phyloP scores from a whole-genome alignment of 2,329 filamentous ascomycete genomes.

The Raffaelea albimanens region DNA sequence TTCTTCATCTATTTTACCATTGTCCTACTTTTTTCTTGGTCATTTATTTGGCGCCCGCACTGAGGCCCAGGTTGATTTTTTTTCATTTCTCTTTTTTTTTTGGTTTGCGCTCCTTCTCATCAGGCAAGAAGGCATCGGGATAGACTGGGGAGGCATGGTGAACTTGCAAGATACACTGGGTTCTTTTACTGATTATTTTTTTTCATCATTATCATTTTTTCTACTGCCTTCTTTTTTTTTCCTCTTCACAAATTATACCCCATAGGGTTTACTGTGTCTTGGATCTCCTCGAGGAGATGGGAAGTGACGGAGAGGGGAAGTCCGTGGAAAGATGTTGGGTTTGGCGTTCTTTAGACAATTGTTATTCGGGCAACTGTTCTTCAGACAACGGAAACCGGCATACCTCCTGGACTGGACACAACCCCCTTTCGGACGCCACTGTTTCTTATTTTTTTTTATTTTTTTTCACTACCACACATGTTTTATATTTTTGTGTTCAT shows the following conservation, averaged over 20 bases:
- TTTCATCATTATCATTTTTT: not conserved
- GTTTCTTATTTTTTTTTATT: not conserved
- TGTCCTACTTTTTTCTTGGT: not conserved
- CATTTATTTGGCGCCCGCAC: not conserved
- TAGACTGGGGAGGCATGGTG: not conserved
- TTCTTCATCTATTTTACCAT: not conserved
- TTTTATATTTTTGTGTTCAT: not conserved
- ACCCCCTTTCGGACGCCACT: not conserved
- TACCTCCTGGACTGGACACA: too few species aligned
- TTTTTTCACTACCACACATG: not conserved
- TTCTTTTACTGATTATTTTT: not conserved
- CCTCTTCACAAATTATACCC: not conserved
- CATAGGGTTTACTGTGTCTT: not conserved
- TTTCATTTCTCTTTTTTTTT: not conserved
- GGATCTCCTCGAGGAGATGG: not conserved
- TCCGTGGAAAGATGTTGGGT: too few species aligned
- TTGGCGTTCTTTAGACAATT: too few species aligned
- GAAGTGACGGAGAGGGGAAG: not conserved
- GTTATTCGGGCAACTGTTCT: too few species aligned
- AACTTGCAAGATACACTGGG: not conserved
- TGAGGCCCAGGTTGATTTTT: not conserved
- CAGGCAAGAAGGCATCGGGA: not conserved
- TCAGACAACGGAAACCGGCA: too few species aligned
- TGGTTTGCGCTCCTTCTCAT: not conserved
- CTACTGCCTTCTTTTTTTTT: not conserved